These are phyloP conservation scores for Berberis thunbergii DNA, from an alignment of 164 flowering plant genomes.

Conservation along the genomic window DNA sequence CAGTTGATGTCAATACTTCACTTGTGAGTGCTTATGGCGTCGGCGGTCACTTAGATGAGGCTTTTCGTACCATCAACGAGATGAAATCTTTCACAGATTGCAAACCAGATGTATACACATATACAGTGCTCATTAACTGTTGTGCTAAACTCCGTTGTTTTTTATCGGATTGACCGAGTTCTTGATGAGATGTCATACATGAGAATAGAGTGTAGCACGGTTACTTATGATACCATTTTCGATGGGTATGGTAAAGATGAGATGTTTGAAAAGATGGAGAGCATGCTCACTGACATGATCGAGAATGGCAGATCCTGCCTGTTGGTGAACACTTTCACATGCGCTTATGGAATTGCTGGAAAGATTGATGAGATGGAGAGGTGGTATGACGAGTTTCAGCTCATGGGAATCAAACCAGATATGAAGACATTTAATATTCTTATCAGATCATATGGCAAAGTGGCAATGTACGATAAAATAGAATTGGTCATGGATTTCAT, in stretches of 20 bases:
- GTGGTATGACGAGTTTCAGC: constrained; percentile 80
- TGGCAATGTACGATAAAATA: constrained; percentile 59
- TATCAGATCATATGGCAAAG: constrained; percentile 73
- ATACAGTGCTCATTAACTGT: constrained; percentile 51
- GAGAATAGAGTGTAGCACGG: constrained; percentile 48
- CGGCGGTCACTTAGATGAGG: constrained; percentile 55
- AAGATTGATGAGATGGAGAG: constrained; percentile 63
- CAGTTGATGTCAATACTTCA: constrained; percentile 76
- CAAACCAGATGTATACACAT: constrained; percentile 71
- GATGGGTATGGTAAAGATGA: constrained; percentile 94
- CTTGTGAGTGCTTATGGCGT: constrained; percentile 72
- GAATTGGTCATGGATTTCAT: constrained; percentile 57
- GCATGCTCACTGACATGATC: constrained; percentile 45
- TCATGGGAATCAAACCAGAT: constrained; percentile 70
- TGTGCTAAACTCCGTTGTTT: constrained; percentile 43
- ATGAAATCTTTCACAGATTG: constrained; percentile 73
- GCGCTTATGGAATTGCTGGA: constrained; percentile 69
- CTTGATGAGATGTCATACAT: constrained; percentile 65
- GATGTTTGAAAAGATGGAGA: constrained; percentile 74
- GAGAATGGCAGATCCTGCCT: constrained; percentile 49
- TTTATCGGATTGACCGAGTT: constrained; percentile 37
- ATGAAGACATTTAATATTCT: constrained; percentile 62
- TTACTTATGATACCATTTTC: constrained; percentile 69
- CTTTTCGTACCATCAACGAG: constrained; percentile 41
- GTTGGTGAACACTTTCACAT: constrained; percentile 63